phyloP scores from a whole-genome alignment of 2,329 filamentous ascomycete genomes.

The Hypomyces perniciosus region DNA sequence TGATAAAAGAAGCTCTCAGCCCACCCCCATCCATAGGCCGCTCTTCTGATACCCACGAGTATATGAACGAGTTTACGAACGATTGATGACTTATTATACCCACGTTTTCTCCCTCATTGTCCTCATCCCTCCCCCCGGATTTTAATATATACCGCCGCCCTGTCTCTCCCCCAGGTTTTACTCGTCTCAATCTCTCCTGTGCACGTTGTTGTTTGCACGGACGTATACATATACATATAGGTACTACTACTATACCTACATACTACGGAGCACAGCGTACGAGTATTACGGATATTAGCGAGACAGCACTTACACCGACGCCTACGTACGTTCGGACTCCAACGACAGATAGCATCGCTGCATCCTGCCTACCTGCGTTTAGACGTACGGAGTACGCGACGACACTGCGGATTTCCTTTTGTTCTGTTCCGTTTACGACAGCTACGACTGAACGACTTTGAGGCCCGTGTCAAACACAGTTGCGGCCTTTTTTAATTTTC shows the following conservation, averaged over 20 bases:
- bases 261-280: too few species aligned
- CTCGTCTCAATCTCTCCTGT: too few species aligned
- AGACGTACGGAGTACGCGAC: background rate
- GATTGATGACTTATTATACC: background rate
- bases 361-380: slow-evolving; percentile 6
- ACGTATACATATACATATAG: too few species aligned
- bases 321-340: background rate
- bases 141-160: too few species aligned
- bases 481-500: background rate
- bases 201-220: too few species aligned
- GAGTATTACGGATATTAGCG: too few species aligned
- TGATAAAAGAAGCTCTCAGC: too few species aligned
- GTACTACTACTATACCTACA: too few species aligned
- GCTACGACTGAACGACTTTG: slow-evolving; percentile 8
- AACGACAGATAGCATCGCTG: background rate
- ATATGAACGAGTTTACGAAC: background rate
- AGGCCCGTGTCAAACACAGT: slow-evolving; percentile 4
- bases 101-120: background rate
- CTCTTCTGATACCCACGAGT: background rate
- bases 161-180: too few species aligned
- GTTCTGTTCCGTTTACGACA: background rate
- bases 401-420: slow-evolving; percentile 4
- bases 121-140: too few species aligned
- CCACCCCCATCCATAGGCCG: too few species aligned
- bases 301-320: too few species aligned